Evolutionary conservation across 78 protist species (phyloP).

Genomic region (Cavenderia fasciculata): DNA sequence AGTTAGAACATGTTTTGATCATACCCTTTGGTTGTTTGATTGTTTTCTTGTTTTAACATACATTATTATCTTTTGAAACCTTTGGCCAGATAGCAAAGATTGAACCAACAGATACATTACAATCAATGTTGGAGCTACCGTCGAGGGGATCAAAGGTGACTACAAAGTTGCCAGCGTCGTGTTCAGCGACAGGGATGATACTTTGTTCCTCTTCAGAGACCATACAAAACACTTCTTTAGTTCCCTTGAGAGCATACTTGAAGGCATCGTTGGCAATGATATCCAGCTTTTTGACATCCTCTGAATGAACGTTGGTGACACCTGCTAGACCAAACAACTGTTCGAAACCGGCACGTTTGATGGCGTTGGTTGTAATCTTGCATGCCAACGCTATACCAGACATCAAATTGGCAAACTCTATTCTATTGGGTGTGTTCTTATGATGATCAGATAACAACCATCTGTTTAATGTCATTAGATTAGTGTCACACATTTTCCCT

Average conservation of each 20-base stretch:
- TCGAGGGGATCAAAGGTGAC: slow-evolving; percentile 91
- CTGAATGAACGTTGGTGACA: slow-evolving; percentile 71
- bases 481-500: slow-evolving; percentile 30
- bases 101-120: slow-evolving; percentile 89
- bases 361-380: slow-evolving; percentile 64
- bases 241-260: slow-evolving; percentile 49
- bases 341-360: slow-evolving; percentile 83
- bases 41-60: too few species aligned
- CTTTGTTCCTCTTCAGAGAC: slow-evolving; percentile 76
- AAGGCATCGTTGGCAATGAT: slow-evolving; percentile 80
- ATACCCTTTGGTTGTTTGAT: too few species aligned
- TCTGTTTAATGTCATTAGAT: slow-evolving; percentile 49
- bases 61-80: slow-evolving; percentile 14
- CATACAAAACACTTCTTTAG: slow-evolving; percentile 72
- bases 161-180: slow-evolving; percentile 47
- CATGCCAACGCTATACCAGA: slow-evolving; percentile 73
- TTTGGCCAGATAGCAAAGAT: slow-evolving; percentile 91
- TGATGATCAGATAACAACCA: slow-evolving; percentile 52
- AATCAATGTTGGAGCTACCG: slow-evolving; percentile 86
- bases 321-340: slow-evolving; percentile 74
- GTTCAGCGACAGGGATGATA: slow-evolving; percentile 47
- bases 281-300: slow-evolving; percentile 80
- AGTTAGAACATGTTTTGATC: too few species aligned
- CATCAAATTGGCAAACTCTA: slow-evolving; percentile 53
- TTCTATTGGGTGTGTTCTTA: background rate